A percentile compares a stretch with the other conserved stretches of the same genome.
Evolutionary conservation across 2,329 filamentous ascomycete genomes (phyloP).

Genomic region (Acephala macrosclerotiorum): DNA sequence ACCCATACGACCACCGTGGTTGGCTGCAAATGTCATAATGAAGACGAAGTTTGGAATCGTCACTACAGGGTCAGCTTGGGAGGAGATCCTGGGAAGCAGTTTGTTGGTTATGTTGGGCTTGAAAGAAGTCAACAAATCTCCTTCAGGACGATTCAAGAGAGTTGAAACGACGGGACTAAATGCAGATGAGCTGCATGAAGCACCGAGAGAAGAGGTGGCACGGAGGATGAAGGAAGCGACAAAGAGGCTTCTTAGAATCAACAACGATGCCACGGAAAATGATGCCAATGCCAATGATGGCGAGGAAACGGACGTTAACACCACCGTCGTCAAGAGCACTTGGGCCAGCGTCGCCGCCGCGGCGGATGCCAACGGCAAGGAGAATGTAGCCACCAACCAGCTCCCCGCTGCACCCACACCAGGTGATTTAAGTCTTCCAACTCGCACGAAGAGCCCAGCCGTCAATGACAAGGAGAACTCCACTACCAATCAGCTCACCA

Average conservation of each 20-base stretch:
- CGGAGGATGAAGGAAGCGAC: slow-evolving; percentile 74
- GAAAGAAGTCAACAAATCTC: neutral
- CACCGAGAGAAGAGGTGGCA: slow-evolving; percentile 68
- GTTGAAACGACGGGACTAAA: slow-evolving; percentile 84
- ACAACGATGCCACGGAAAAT: slow-evolving; percentile 37
- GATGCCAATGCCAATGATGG: too few species aligned
- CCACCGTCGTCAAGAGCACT: too few species aligned
- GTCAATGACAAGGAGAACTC: too few species aligned
- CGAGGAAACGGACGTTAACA: too few species aligned
- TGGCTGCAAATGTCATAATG: slow-evolving; percentile 21
- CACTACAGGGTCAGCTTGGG: slow-evolving; percentile 87
- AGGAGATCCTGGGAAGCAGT: slow-evolving; percentile 71
- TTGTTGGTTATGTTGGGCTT: slow-evolving; percentile 70
- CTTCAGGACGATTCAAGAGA: slow-evolving; percentile 66
- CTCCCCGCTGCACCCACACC: too few species aligned
- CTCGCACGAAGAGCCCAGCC: too few species aligned
- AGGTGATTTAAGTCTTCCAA: too few species aligned
- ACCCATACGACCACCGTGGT: slow-evolving; percentile 35
- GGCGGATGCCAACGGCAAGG: too few species aligned
- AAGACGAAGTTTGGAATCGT: slow-evolving; percentile 79
- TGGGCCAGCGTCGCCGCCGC: too few species aligned
- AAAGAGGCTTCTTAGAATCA: slow-evolving; percentile 64
- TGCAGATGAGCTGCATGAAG: slow-evolving; percentile 80
- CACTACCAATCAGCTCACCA: too few species aligned
- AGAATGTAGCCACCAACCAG: too few species aligned